Evolutionary conservation across 2,329 filamentous ascomycete genomes (phyloP).

Genomic region (Neurospora sp.): DNA sequence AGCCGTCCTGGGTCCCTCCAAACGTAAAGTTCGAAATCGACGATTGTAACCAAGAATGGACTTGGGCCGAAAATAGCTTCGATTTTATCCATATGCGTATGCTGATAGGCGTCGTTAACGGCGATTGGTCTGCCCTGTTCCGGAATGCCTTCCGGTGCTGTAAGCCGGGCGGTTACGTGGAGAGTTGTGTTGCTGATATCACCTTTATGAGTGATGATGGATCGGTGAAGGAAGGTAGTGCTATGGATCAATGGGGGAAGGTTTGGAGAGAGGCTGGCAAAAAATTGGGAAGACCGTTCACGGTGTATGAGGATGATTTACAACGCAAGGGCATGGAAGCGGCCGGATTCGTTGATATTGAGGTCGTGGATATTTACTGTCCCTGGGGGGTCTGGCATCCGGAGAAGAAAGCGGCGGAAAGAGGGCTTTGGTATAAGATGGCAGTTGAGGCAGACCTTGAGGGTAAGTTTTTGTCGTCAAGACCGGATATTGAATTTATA

Average conservation of each 20-base stretch:
- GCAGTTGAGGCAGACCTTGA: slow-evolving; percentile 8
- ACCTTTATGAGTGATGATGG: slow-evolving; percentile 18
- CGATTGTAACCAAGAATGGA: slow-evolving; percentile 46
- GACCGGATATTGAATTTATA: neutral
- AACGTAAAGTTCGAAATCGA: slow-evolving; percentile 45
- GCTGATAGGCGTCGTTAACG: slow-evolving; percentile 39
- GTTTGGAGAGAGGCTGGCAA: slow-evolving; percentile 3
- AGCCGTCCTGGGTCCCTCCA: slow-evolving; percentile 33
- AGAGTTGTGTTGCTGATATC: slow-evolving; percentile 12
- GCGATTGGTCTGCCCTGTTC: slow-evolving; percentile 42
- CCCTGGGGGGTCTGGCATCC: slow-evolving; percentile 7
- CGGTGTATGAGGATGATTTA: neutral
- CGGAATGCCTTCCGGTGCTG: slow-evolving; percentile 37
- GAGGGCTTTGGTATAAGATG: slow-evolving; percentile 3
- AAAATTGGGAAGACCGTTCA: slow-evolving; percentile 3
- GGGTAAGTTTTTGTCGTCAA: neutral
- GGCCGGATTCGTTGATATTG: slow-evolving; percentile 14
- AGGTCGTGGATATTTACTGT: slow-evolving; percentile 12
- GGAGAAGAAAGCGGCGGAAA: slow-evolving; percentile 5
- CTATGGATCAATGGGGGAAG: slow-evolving; percentile 15
- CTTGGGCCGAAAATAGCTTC: slow-evolving; percentile 34
- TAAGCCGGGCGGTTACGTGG: slow-evolving; percentile 39
- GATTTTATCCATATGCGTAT: slow-evolving; percentile 50
- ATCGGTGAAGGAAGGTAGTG: slow-evolving; percentile 7
- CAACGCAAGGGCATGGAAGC: slow-evolving; percentile 6